Percentiles rank a stretch among this genome's conserved stretches.
phyloP scores from a whole-genome alignment of 2,329 filamentous ascomycete species.

The Alternaria triticimaculans region DNA sequence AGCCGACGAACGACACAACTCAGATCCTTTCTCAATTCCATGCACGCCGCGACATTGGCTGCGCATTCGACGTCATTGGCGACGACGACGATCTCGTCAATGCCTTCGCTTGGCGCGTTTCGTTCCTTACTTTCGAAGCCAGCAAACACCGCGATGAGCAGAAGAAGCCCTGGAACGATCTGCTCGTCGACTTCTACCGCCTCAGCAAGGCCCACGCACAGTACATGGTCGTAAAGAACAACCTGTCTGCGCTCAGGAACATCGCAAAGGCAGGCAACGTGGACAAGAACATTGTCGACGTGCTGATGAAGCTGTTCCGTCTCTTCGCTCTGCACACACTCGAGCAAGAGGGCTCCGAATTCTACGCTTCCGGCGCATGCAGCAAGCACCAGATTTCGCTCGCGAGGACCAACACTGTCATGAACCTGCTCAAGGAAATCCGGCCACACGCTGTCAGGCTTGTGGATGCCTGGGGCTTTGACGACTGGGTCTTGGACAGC shows the following conservation, averaged over 20 bases:
- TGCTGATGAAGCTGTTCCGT: slow-evolving; percentile 72
- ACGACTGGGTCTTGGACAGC: slow-evolving; percentile 79
- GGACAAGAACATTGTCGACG: slow-evolving; percentile 62
- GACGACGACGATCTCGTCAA: slow-evolving; percentile 73
- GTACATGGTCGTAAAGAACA: slow-evolving; percentile 80
- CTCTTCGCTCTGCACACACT: slow-evolving; percentile 71
- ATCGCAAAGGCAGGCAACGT: slow-evolving; percentile 60
- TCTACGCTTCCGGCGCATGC: slow-evolving; percentile 73
- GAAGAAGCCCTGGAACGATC: slow-evolving; percentile 76
- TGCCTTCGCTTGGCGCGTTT: slow-evolving; percentile 77
- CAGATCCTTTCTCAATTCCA: slow-evolving; percentile 71
- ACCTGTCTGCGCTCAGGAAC: slow-evolving; percentile 72
- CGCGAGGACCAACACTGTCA: slow-evolving; percentile 69
- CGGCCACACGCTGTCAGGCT: slow-evolving; percentile 74
- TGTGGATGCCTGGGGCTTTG: slow-evolving; percentile 78
- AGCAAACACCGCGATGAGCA: slow-evolving; percentile 76
- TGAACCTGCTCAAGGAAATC: slow-evolving; percentile 73
- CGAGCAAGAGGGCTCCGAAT: slow-evolving; percentile 72
- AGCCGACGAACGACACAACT: slow-evolving; percentile 71
- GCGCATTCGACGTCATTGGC: slow-evolving; percentile 76
- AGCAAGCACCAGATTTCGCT: slow-evolving; percentile 76
- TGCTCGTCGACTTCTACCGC: slow-evolving; percentile 79
- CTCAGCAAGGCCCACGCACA: slow-evolving; percentile 77
- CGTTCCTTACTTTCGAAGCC: slow-evolving; percentile 77
- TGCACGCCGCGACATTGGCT: slow-evolving; percentile 70